Conservation (phyloP, 192 early-diverging fungal species). For the Backusella tuberculispora region DNA sequence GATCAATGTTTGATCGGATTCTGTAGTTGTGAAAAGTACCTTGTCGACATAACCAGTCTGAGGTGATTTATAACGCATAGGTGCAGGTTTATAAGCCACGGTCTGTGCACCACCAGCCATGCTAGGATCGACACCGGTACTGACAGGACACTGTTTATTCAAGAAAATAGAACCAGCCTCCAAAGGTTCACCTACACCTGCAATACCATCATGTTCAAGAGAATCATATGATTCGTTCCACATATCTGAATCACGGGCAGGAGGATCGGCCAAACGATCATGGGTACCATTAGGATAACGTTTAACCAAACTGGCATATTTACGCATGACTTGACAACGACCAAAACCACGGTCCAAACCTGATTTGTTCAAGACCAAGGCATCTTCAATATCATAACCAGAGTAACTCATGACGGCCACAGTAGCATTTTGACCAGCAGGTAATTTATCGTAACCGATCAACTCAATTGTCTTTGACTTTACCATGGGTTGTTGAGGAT, state of each 20-base stretch:
- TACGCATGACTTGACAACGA: constrained; percentile 92
- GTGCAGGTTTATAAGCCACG: constrained; percentile 67
- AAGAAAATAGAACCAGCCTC: constrained; percentile 72
- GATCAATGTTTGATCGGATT: constrained; percentile 89
- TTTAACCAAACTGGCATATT: constrained; percentile 83
- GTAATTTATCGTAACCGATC: constrained; percentile 94
- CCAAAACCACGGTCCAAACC: constrained; percentile 93
- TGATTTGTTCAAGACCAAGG: constrained; percentile 88
- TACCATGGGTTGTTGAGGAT: constrained; percentile 98
- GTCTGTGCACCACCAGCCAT: constrained; percentile 56
- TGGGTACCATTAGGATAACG: constrained; percentile 81
- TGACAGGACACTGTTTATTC: constrained; percentile 88
- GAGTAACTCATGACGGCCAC: constrained; percentile 97
- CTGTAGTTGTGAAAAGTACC: constrained; percentile 90
- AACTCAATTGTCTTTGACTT: constrained; percentile 97
- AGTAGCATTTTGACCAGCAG: constrained; percentile 87
- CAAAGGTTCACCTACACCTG: constrained; percentile 80
- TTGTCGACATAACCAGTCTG: constrained; percentile 92
- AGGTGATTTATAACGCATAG: constrained; percentile 88
- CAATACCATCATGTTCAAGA: constrained; percentile 91
- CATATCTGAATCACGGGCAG: constrained; percentile 37
- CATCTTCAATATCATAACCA: constrained; percentile 99
- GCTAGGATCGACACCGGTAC: constrained; percentile 64
- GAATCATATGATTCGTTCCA: constrained; percentile 63
- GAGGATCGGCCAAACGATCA: constrained; percentile 77